Evolutionary conservation across 2,329 filamentous ascomycete species (phyloP).

Genomic region (Tothia fuscella): DNA sequence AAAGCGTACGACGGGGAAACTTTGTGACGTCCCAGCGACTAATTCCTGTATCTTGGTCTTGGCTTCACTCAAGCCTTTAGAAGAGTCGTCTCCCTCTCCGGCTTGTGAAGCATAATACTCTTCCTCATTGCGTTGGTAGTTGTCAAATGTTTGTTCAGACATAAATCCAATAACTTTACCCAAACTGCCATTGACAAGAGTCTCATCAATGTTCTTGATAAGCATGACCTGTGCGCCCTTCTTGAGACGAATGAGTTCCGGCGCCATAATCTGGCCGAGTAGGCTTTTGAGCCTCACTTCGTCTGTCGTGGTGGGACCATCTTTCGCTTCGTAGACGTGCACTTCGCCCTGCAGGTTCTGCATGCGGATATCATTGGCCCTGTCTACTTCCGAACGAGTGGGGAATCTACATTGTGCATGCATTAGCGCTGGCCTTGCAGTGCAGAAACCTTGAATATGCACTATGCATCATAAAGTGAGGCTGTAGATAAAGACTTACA

Average conservation of each 20-base stretch:
- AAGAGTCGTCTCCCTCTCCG: conserved; percentile 27
- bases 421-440: not conserved
- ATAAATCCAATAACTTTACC: conserved; percentile 78
- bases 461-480: not conserved
- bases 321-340: conserved; percentile 59
- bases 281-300: conserved; percentile 60
- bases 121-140: conserved; percentile 46
- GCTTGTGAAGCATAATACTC: conserved; percentile 36
- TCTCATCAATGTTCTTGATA: conserved; percentile 98
- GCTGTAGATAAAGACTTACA: conserved; percentile 36
- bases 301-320: conserved; percentile 59
- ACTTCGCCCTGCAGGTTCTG: conserved; percentile 55
- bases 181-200: conserved; percentile 84
- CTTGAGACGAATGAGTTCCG: conserved; percentile 67
- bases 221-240: conserved; percentile 95
- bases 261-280: conserved; percentile 85
- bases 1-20: conserved; percentile 80
- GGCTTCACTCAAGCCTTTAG: conserved; percentile 24
- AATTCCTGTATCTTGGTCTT: conserved; percentile 33
- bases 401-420: conserved; percentile 51
- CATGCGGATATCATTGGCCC: conserved; percentile 68
- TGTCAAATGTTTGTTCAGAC: conserved; percentile 50
- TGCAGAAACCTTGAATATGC: not conserved
- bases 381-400: conserved; percentile 78
- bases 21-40: conserved; percentile 37